A percentile compares a stretch with the other conserved stretches of the same genome.
These are phyloP conservation scores for Sparassis latifolia DNA, from an alignment of 1,284 basidiomycete species.

Conservation along the genomic window DNA sequence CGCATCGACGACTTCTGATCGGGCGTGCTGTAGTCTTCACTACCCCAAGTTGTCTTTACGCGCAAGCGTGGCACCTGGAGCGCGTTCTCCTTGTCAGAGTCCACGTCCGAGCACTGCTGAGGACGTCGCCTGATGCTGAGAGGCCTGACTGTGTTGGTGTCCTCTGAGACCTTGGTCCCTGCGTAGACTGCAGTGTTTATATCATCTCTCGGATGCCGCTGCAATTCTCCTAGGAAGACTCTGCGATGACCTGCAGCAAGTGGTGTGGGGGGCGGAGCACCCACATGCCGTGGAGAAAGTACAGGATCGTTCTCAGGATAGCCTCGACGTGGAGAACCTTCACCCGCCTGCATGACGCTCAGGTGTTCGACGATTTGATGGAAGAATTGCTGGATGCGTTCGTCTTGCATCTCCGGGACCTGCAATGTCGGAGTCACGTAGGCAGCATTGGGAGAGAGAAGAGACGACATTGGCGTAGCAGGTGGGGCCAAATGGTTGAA, in stretches of 20 bases:
- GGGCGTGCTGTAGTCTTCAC: slow-evolving; percentile 7
- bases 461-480: slow-evolving; percentile 21
- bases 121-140: slow-evolving; percentile 25
- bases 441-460: slow-evolving; percentile 27
- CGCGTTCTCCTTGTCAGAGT: slow-evolving; percentile 26
- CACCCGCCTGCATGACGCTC: slow-evolving; percentile 55
- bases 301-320: slow-evolving; percentile 8
- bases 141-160: slow-evolving; percentile 15
- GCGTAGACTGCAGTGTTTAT: neutral
- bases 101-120: slow-evolving; percentile 8
- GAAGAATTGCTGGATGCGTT: slow-evolving; percentile 73
- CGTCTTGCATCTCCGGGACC: slow-evolving; percentile 53
- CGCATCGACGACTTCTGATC: slow-evolving; percentile 38
- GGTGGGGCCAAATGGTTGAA: slow-evolving; percentile 11
- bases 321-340: slow-evolving; percentile 9
- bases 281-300: neutral
- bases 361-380: slow-evolving; percentile 78
- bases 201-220: too few species aligned
- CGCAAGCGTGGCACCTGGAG: slow-evolving; percentile 11
- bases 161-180: slow-evolving; percentile 1
- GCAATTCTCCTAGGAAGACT: slow-evolving; percentile 8
- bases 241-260: slow-evolving; percentile 2
- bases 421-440: slow-evolving; percentile 18
- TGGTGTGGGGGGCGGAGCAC: slow-evolving; percentile 11
- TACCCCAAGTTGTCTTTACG: slow-evolving; percentile 19